Conservation (phyloP, 345 rosid species). For the Carallia pectinifolia region DNA sequence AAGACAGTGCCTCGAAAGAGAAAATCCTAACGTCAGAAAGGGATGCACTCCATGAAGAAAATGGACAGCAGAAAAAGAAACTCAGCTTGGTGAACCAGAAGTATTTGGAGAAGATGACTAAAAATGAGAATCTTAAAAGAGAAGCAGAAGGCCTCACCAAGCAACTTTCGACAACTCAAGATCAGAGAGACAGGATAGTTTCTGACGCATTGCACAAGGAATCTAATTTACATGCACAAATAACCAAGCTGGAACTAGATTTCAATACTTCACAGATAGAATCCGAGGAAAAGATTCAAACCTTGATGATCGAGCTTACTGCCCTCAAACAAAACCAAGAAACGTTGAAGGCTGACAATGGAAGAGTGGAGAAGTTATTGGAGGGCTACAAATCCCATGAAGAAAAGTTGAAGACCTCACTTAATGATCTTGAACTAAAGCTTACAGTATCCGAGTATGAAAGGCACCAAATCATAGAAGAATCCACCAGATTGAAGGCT, state of each 20-base stretch:
- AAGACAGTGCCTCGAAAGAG: conserved; percentile 41
- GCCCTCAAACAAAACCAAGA: conserved; percentile 35
- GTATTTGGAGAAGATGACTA: conserved; percentile 29
- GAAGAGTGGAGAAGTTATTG: conserved; percentile 30
- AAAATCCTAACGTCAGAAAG: conserved; percentile 34
- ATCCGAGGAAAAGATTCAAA: conserved; percentile 23
- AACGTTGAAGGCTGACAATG: conserved; percentile 30
- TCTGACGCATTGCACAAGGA: conserved; percentile 25
- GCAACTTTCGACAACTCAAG: conserved; percentile 22
- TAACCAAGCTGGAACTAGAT: conserved; percentile 36
- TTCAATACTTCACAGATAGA: conserved; percentile 24
- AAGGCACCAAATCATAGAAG: conserved; percentile 39
- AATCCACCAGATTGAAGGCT: conserved; percentile 32
- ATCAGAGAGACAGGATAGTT: conserved; percentile 37
- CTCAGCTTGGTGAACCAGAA: conserved; percentile 31
- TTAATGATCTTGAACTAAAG: conserved; percentile 46
- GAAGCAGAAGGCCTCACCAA: conserved; percentile 25
- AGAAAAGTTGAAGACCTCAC: conserved; percentile 38
- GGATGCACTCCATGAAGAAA: conserved; percentile 37
- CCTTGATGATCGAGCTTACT: conserved; percentile 38
- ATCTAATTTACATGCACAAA: conserved; percentile 27
- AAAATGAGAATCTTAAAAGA: conserved; percentile 39
- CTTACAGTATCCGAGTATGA: conserved; percentile 56
- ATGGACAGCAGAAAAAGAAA: conserved; percentile 34
- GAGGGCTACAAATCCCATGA: conserved; percentile 39